Evolutionary conservation across 1,284 basidiomycete species (phyloP).

Genomic region (Ustilago sp.): DNA sequence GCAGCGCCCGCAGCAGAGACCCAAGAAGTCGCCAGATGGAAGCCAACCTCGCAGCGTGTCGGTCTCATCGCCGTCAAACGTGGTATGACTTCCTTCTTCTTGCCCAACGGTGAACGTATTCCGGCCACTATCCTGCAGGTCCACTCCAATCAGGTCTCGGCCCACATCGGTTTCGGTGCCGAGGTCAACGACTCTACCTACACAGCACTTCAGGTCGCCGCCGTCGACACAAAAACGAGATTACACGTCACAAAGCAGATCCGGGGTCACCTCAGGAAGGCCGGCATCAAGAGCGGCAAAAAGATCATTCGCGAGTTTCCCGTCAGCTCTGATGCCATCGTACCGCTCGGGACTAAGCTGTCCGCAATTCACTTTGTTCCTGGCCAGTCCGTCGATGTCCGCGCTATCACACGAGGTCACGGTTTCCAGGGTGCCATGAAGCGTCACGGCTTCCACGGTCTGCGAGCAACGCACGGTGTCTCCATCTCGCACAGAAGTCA

Average conservation of each 20-base stretch:
- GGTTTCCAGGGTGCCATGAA: conserved; percentile 99
- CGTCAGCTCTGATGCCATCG: conserved; percentile 86
- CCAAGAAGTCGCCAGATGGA: conserved; percentile 74
- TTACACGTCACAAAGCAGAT: conserved; percentile 79
- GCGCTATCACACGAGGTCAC: conserved; percentile 93
- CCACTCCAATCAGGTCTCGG: conserved; percentile 67
- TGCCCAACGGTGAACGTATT: conserved; percentile 84
- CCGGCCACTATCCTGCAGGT: conserved; percentile 97
- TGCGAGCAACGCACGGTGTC: conserved; percentile 94
- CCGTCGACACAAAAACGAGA: conserved; percentile 73
- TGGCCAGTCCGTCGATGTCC: conserved; percentile 94
- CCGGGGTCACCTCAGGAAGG: conserved; percentile 90
- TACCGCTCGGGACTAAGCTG: conserved; percentile 88
- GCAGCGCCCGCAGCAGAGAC: conserved; percentile 10
- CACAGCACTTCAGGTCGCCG: conserved; percentile 71
- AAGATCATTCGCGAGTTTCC: conserved; percentile 89
- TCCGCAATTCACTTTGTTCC: conserved; percentile 97
- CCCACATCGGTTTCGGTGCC: conserved; percentile 45
- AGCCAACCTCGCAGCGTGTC: conserved; percentile 82
- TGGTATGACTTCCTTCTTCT: conserved; percentile 95
- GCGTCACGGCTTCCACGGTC: conserved; percentile 90
- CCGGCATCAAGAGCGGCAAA: conserved; percentile 82
- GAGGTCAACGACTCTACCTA: conserved; percentile 37
- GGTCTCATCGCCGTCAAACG: conserved; percentile 94
- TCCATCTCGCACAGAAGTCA: conserved; percentile 92